These are phyloP conservation scores for Starmerella ratchasimensis DNA, from an alignment of 805 yeast genomes.

Conservation along the genomic window DNA sequence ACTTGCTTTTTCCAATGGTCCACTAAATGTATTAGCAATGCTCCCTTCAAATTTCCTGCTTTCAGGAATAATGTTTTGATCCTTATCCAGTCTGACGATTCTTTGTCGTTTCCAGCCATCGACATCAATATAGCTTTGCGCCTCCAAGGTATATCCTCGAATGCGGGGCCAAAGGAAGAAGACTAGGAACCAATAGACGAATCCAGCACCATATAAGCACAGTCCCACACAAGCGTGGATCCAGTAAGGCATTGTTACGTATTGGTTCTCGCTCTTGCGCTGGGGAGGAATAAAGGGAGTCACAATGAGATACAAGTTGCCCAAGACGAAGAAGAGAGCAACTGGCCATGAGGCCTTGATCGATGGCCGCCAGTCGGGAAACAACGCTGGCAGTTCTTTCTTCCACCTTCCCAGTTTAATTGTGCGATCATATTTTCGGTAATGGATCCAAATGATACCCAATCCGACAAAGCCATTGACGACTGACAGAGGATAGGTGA, in stretches of 20 bases:
- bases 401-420: neutral
- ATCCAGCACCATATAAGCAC: conserved; percentile 50
- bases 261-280: conserved; percentile 33
- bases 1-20: neutral
- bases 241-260: conserved; percentile 59
- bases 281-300: conserved; percentile 79
- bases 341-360: conserved; percentile 30
- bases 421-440: conserved; percentile 15
- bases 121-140: conserved; percentile 6
- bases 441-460: conserved; percentile 48
- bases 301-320: conserved; percentile 52
- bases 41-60: neutral
- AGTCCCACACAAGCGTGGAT: conserved; percentile 71
- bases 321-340: conserved; percentile 45
- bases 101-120: conserved; percentile 11
- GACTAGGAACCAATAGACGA: conserved; percentile 55
- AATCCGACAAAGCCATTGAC: conserved; percentile 52
- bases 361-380: conserved; percentile 52
- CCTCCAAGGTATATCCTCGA: conserved; percentile 18
- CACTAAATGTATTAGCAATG: neutral
- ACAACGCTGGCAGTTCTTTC: neutral
- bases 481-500: conserved; percentile 69
- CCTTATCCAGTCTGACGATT: neutral
- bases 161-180: conserved; percentile 41
- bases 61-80: neutral